These are phyloP conservation scores for Tulasnella sp. DNA, from an alignment of 768 basidiomycete genomes.

Conservation along the genomic window DNA sequence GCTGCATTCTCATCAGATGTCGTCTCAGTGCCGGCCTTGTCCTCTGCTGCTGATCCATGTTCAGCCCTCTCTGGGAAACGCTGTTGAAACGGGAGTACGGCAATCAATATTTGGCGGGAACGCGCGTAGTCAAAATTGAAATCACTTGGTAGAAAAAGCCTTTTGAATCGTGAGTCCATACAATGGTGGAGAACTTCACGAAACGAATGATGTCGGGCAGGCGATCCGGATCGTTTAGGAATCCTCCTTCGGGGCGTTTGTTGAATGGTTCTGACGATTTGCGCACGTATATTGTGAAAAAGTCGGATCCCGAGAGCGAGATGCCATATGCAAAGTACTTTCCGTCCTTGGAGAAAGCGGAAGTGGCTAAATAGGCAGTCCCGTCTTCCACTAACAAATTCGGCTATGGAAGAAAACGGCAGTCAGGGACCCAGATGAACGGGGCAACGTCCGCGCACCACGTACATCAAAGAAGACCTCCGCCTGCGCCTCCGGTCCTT, in stretches of 20 bases:
- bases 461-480: conserved; percentile 76
- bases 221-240: conserved; percentile 34
- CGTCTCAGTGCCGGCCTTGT: conserved; percentile 51
- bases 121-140: background rate
- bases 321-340: conserved; percentile 70
- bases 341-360: conserved; percentile 58
- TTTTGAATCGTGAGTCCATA: conserved; percentile 69
- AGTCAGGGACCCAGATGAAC: background rate
- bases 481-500: conserved; percentile 36
- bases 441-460: background rate
- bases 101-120: background rate
- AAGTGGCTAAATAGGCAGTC: conserved; percentile 54
- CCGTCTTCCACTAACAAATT: conserved; percentile 68
- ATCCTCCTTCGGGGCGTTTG: conserved; percentile 33
- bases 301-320: conserved; percentile 66
- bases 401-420: conserved; percentile 38
- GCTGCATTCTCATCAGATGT: conserved; percentile 57
- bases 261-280: conserved; percentile 52
- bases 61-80: conserved; percentile 50
- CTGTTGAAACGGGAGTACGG: conserved; percentile 27
- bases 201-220: conserved; percentile 61
- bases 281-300: conserved; percentile 60
- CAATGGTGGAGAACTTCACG: conserved; percentile 66
- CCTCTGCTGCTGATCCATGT: conserved; percentile 35
- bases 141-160: conserved; percentile 76